Evolutionary conservation across 192 early-diverging fungal species (phyloP).

Genomic region (Oehlia diaphana): DNA sequence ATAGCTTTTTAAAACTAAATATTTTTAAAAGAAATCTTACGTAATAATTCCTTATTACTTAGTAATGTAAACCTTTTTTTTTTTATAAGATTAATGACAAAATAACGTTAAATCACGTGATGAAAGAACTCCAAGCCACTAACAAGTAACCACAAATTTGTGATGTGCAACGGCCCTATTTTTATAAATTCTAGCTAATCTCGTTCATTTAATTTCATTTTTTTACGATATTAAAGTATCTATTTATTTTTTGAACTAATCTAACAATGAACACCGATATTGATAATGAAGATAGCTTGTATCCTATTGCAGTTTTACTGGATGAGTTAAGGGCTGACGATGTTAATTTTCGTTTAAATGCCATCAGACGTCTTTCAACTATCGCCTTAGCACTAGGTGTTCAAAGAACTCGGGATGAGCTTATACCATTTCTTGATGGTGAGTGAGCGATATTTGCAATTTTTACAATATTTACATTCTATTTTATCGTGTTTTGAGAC

Average conservation of each 20-base stretch:
- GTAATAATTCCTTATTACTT: no score
- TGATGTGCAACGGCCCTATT: neutral
- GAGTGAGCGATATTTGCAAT: constrained; percentile 18
- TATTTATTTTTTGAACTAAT: constrained; percentile 3
- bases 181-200: neutral
- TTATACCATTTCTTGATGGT: constrained; percentile 98
- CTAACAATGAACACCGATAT: constrained; percentile 44
- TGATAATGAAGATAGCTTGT: constrained; percentile 61
- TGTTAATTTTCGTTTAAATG: constrained; percentile 77
- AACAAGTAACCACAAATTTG: no score
- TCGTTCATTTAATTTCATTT: neutral
- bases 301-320: constrained; percentile 87
- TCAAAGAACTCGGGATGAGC: constrained; percentile 92
- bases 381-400: constrained; percentile 93
- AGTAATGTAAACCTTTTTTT: no score
- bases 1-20: no score
- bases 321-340: constrained; percentile 96
- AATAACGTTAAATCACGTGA: no score
- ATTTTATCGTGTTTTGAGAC: neutral
- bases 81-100: no score
- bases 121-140: no score
- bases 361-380: constrained; percentile 75
- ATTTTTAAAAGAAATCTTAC: no score
- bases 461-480: neutral
- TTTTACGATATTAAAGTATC: neutral